Base-by-base conservation (phyloP, 192 early-diverging fungal species). In the Coemansia sp. region DNA sequence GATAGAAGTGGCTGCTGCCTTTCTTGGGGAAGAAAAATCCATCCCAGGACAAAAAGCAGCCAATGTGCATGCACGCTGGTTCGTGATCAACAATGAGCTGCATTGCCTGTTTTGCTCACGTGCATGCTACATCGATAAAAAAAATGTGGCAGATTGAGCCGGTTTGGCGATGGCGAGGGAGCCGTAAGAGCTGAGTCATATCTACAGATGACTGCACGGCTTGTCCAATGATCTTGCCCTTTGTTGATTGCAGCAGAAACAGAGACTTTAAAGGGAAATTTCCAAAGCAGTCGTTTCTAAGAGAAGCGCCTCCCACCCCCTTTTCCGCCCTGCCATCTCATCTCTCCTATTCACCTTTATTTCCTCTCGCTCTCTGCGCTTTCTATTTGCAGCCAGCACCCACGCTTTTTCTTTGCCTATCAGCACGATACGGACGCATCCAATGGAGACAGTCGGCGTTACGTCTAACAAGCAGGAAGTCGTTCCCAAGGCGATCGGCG, bases 401-500 rank as follows among this genome's bases (percentile, higher is more conserved):
- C 39, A 41, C 39, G 39, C 39, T 9, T 41, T 41, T 9, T 6
- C 39, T 41, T 15, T 48, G 45, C 45, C 9, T 41, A 41, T 9
- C 45, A 48, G 45, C 45, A 15, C 45, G 45, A 4, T 32, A 22
- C 39, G 3, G 3, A 6, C 36, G 22, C 22, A 28, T 28, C 1
- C 22, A 5, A 82, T 82, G 79, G 80, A 71, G 69, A 76, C 75
- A 14, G 69, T 66, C 39, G 68, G 60, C 18, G 69, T 72, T 34
- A 68, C 68, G 14, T 55, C 74, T 33, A 53, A 63, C 11, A 73
- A 70, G 53, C 63, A 74, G 56, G 62, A 68, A 58, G 55, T 77
- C 6, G 75, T 83, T 12, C 80, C 80, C 18, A 76, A 76, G 62
- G 72, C 80, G 51, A 62, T 71, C 28, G 69, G 75, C 52, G 75